These are phyloP conservation scores for Clitopilus passeckerianus DNA, from an alignment of 768 basidiomycete genomes.

Conservation along the genomic window DNA sequence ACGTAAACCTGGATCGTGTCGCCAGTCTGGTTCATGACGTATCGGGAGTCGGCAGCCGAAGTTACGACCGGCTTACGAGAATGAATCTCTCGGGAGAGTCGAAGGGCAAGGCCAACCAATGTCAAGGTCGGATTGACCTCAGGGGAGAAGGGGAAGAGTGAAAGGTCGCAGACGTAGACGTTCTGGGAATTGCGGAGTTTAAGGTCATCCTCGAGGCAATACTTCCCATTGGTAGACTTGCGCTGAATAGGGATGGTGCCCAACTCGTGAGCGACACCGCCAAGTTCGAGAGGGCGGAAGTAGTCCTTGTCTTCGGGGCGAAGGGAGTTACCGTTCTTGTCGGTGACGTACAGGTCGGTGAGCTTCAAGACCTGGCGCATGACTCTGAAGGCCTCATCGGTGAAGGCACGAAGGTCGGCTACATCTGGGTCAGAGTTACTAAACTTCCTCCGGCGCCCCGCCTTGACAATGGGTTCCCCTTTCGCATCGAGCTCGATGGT, in stretches of 20 bases:
- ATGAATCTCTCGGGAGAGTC: slow-evolving; percentile 13
- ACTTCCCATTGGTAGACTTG: not conserved
- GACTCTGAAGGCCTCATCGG: slow-evolving; percentile 1
- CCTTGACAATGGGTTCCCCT: slow-evolving; percentile 11
- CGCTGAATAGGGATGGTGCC: slow-evolving; percentile 15
- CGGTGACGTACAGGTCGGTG: not conserved
- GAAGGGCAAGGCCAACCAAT: slow-evolving; percentile 17
- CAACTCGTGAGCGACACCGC: slow-evolving; percentile 22
- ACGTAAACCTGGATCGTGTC: slow-evolving; percentile 1
- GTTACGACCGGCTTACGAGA: not conserved
- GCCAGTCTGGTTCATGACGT: slow-evolving; percentile 6
- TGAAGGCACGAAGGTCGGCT: slow-evolving; percentile 7
- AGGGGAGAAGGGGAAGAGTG: slow-evolving; percentile 21
- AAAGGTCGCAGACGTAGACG: slow-evolving; percentile 20
- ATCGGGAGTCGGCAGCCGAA: not conserved
- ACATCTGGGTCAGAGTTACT: slow-evolving; percentile 1
- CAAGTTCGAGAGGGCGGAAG: slow-evolving; percentile 13
- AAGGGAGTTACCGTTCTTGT: not conserved
- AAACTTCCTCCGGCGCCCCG: slow-evolving; percentile 1
- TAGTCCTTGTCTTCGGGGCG: slow-evolving; percentile 3
- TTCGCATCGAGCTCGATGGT: slow-evolving; percentile 8
- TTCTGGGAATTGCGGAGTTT: slow-evolving; percentile 5
- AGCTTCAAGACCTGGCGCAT: slow-evolving; percentile 7
- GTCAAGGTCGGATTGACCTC: slow-evolving; percentile 19
- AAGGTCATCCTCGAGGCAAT: slow-evolving; percentile 12